Base-by-base conservation (phyloP, 2,329 filamentous ascomycete genomes). In the Elsinoe necatrix region DNA sequence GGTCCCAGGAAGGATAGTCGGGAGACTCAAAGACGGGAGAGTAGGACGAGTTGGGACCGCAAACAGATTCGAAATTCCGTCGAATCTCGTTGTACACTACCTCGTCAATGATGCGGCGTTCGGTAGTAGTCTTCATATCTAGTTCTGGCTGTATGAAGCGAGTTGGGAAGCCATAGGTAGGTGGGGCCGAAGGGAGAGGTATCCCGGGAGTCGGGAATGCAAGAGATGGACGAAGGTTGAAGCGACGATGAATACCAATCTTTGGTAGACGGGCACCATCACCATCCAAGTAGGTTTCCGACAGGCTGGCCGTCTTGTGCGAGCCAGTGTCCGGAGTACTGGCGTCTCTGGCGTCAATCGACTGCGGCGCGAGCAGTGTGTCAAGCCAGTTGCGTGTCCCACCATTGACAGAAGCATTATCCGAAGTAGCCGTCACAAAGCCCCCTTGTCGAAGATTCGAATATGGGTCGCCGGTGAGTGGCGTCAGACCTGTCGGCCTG, bases 251-350 rank as follows among this genome's bases (percentile, higher is more conserved):
- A 16, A 52, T 51, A 27, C 48, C 48, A 27, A 57, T 54, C 39
- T 57, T 57, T 16, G 64, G 59, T 21, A 63, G 58, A 27, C 64
- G 57, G 14, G 63, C 62, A 25, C 61, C 60, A 41, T 64, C 59
- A 5, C 63, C 64, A 41, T 66, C 64, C 14, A 64, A 61, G 43
- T 66, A 66, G 56, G 60, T 64, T 12, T 61, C 55, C 18, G 62
- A 63, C 29, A 52, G 37, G 25, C 56, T 45, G 2, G 56, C 21
- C 4, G 56, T 57, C 37, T 51, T 45, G 27, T 57, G 56, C 27
- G 55, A 57, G 27, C 29, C 39, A 14, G 47, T 45, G 48, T 52
- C 48, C 8, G 54, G 45, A 18, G 56, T 54, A 35, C 34, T 41
- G 8, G 47, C 45, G 37, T 52, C 48, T 35, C 56, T 14, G n/a